Conservation (phyloP, 2,329 filamentous ascomycete species). For the Xylaria multiplex region DNA sequence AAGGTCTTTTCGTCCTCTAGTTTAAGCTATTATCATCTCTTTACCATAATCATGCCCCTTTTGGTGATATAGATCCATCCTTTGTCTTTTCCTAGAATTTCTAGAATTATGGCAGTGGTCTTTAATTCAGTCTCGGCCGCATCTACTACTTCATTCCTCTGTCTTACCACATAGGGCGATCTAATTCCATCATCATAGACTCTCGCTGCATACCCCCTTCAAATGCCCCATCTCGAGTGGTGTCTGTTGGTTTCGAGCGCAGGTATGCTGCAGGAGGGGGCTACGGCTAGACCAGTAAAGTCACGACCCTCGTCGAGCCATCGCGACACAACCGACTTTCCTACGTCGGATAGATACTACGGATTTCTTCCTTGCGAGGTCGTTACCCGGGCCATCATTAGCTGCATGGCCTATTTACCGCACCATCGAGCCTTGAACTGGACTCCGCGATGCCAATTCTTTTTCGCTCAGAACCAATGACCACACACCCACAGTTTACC, state of each 20-base stretch:
- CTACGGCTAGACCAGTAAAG: neutral
- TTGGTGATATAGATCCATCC: neutral
- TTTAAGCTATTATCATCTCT: neutral
- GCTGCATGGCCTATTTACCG: conserved; percentile 6
- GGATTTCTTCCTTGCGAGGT: neutral
- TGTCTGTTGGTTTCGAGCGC: conserved; percentile 15
- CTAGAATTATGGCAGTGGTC: neutral
- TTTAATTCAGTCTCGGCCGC: neutral
- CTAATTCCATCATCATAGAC: neutral
- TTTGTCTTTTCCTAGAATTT: neutral
- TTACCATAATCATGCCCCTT: neutral
- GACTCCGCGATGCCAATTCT: conserved; percentile 1
- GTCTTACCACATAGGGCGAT: neutral
- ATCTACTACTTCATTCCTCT: neutral
- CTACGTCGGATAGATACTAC: neutral
- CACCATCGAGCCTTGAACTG: conserved; percentile 5
- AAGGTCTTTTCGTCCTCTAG: neutral
- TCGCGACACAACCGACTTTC: conserved; percentile 3
- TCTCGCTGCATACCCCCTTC: neutral
- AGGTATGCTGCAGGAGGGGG: conserved; percentile 18
- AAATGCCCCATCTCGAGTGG: neutral
- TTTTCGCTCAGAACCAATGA: conserved; percentile 24
- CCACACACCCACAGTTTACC: conserved; percentile 30
- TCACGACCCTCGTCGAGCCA: conserved; percentile 1
- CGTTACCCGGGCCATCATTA: neutral